A percentile compares a stretch with the other conserved stretches of the same genome.
Evolutionary conservation across 148 eudicot species (phyloP).

Genomic region (Hydrangea macrophylla): DNA sequence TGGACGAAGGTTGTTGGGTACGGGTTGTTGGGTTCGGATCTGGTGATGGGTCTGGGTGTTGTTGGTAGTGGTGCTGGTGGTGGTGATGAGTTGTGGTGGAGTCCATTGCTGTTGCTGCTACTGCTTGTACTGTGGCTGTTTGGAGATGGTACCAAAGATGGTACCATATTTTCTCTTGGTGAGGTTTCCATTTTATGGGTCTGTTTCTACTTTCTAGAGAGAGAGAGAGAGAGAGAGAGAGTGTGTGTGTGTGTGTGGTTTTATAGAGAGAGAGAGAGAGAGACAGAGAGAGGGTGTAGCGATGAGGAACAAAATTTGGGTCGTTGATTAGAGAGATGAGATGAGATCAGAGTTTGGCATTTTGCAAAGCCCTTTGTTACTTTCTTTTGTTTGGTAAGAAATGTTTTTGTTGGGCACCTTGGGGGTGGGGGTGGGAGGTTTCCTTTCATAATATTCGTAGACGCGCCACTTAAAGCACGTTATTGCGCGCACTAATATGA

Average conservation of each 20-base stretch:
- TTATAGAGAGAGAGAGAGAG: constrained; percentile 12
- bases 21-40: constrained; percentile 57
- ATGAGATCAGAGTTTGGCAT: constrained; percentile 13
- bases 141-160: constrained; percentile 35
- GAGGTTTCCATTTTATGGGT: constrained; percentile 44
- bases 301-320: not conserved
- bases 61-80: constrained; percentile 17
- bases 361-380: constrained; percentile 9
- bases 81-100: constrained; percentile 21
- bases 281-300: not conserved
- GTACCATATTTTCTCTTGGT: constrained; percentile 23
- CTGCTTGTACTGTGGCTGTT: constrained; percentile 30
- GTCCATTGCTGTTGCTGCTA: constrained; percentile 17
- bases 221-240: not conserved
- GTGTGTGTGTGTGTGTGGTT: too few species aligned
- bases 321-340: not conserved
- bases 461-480: not conserved
- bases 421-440: too few species aligned
- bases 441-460: not conserved
- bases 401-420: constrained; percentile 9
- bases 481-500: not conserved
- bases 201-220: not conserved
- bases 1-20: constrained; percentile 65
- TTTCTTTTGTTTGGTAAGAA: constrained; percentile 30
- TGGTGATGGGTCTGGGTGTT: constrained; percentile 30